Evolutionary conservation across 2,329 filamentous ascomycete genomes (phyloP).

Genomic region (Tolypocladium capitatum): DNA sequence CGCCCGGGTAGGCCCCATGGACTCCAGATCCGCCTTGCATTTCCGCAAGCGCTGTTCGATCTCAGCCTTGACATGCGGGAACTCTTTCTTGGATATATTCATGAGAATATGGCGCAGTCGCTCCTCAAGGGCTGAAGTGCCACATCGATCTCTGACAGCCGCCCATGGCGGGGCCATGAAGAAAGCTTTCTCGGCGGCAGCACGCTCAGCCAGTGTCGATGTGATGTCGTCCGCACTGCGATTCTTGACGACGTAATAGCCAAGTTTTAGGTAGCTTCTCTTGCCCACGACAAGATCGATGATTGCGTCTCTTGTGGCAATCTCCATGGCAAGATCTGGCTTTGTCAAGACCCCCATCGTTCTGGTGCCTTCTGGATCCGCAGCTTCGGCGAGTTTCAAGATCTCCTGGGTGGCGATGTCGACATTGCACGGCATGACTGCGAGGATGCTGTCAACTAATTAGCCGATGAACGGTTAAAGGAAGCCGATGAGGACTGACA

Average conservation of each 20-base stretch:
- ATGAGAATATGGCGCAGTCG: conserved; percentile 24
- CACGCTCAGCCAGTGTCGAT: conserved; percentile 17
- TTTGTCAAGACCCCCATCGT: conserved; percentile 44
- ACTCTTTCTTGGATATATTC: conserved; percentile 25
- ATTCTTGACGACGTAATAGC: conserved; percentile 36
- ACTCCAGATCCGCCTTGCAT: conserved; percentile 7
- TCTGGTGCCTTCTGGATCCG: conserved; percentile 24
- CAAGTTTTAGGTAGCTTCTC: conserved; percentile 26
- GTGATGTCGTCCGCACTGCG: conserved; percentile 27
- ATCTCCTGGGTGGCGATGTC: conserved; percentile 29
- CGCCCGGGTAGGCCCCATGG: conserved; percentile 17
- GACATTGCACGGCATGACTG: conserved; percentile 26
- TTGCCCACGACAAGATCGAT: conserved; percentile 28
- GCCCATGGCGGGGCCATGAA: conserved; percentile 25
- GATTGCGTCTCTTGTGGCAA: conserved; percentile 21
- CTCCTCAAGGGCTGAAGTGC: conserved; percentile 20
- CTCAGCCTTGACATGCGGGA: conserved; percentile 22
- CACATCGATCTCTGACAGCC: conserved; percentile 14
- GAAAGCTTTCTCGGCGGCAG: conserved; percentile 21
- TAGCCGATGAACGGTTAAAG: not conserved
- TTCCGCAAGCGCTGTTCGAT: conserved; percentile 8
- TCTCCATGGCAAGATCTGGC: conserved; percentile 38
- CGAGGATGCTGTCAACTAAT: conserved; percentile 21
- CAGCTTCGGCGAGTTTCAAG: conserved; percentile 19
- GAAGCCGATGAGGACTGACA: conserved; percentile 11